Conservation (phyloP, 345 rosid genomes). For the Psidium guajava region DNA sequence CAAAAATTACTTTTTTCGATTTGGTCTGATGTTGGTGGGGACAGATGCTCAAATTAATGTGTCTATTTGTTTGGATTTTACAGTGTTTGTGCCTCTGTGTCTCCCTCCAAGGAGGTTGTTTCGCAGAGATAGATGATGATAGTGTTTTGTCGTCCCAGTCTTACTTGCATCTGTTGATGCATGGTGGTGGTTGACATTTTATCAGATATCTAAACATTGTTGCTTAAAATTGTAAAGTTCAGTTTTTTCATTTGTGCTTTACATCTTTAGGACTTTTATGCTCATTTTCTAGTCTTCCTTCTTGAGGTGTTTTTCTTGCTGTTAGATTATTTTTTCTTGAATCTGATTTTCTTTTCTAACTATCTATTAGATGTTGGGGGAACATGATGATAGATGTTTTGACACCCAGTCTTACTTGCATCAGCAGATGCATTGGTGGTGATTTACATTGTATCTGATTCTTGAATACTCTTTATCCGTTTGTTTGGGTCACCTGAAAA, state of each 20-base stretch:
- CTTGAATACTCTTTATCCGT: not conserved
- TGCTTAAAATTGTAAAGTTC: not conserved
- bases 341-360: not conserved
- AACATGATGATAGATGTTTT: constrained; percentile 31
- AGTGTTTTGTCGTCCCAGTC: constrained; percentile 84
- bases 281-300: not conserved
- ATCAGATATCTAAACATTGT: constrained; percentile 18
- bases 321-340: not conserved
- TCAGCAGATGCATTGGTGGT: constrained; percentile 19
- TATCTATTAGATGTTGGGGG: not conserved
- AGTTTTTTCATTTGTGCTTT: not conserved
- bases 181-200: constrained; percentile 67
- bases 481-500: not conserved
- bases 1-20: not conserved
- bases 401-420: constrained; percentile 61
- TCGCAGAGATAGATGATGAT: constrained; percentile 39
- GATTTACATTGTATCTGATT: constrained; percentile 29
- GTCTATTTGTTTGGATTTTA: too few species aligned
- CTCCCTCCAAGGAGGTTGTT: not conserved
- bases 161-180: constrained; percentile 44
- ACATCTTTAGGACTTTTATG: not conserved
- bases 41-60: too few species aligned
- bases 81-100: too few species aligned
- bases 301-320: not conserved
- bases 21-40: too few species aligned